A percentile compares a stretch with the other conserved stretches of the same genome.
phyloP scores from a whole-genome alignment of 495 filamentous ascomycete genomes.

The Hypoxylon crocopeplum region DNA sequence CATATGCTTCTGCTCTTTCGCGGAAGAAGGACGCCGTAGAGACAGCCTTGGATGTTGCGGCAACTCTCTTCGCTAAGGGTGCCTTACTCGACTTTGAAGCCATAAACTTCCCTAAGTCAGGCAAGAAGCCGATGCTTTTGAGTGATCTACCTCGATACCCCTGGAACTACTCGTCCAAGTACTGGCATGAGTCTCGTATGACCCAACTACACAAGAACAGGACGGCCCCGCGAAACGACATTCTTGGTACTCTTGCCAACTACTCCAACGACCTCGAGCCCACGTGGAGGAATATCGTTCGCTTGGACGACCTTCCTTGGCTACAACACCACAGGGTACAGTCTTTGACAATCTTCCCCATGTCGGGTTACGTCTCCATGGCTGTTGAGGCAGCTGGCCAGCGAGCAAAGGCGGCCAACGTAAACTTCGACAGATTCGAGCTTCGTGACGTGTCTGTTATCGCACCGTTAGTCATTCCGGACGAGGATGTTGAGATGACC shows the following conservation, averaged over 20 bases:
- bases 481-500: conserved; percentile 55
- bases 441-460: conserved; percentile 52
- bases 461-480: conserved; percentile 55
- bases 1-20: conserved; percentile 50
- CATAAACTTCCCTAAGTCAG: conserved; percentile 52
- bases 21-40: conserved; percentile 54
- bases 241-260: conserved; percentile 58
- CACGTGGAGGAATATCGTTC: conserved; percentile 61
- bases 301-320: conserved; percentile 60
- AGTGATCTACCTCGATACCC: conserved; percentile 54
- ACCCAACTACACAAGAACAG: conserved; percentile 59
- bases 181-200: conserved; percentile 61
- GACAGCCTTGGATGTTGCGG: conserved; percentile 52
- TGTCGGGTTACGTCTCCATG: conserved; percentile 63
- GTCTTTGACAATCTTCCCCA: conserved; percentile 63
- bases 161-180: conserved; percentile 59
- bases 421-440: conserved; percentile 48
- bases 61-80: conserved; percentile 55
- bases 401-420: conserved; percentile 39
- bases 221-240: conserved; percentile 53
- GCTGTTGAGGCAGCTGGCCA: conserved; percentile 61
- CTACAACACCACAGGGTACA: conserved; percentile 59
- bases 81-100: conserved; percentile 49
- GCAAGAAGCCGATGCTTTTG: conserved; percentile 44
- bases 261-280: conserved; percentile 57